phyloP scores from a whole-genome alignment of 2,329 filamentous ascomycete genomes.

The Huntiella omanensis region DNA sequence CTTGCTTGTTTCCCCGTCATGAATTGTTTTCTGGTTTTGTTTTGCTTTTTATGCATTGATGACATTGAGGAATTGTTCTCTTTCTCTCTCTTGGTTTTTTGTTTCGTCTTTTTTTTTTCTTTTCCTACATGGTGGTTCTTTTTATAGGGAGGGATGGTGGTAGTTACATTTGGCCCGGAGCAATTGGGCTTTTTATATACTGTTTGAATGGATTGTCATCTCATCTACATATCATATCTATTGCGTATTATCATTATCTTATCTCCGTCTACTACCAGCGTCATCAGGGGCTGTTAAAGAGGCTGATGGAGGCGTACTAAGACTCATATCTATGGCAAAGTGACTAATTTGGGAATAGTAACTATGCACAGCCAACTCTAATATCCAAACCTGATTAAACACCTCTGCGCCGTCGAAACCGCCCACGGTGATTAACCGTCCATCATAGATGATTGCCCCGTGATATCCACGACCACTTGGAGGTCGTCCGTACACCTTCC shows the following conservation, averaged over 20 bases:
- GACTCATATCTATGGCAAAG: constrained; percentile 44
- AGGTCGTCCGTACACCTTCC: constrained; percentile 43
- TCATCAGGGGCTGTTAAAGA: background rate
- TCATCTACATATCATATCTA: too few relatives aligned
- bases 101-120: background rate
- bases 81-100: background rate
- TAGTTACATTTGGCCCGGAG: background rate
- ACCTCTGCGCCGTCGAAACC: constrained; percentile 51
- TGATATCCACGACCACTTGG: constrained; percentile 49
- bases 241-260: background rate
- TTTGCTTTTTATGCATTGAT: background rate
- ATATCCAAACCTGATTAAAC: constrained; percentile 46
- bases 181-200: background rate
- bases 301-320: background rate
- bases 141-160: background rate
- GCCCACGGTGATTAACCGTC: constrained; percentile 42
- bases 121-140: background rate
- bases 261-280: background rate
- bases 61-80: constrained; percentile 1
- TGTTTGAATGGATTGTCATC: too few relatives aligned
- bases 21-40: constrained; percentile 1
- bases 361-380: constrained; percentile 50
- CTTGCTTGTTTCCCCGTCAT: background rate
- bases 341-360: constrained; percentile 60
- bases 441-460: constrained; percentile 46